Evolutionary conservation across 1,139 yeast species (phyloP), one percentile per base, ranked within the genome.

Genomic region (Suhomyces taliae): DNA sequence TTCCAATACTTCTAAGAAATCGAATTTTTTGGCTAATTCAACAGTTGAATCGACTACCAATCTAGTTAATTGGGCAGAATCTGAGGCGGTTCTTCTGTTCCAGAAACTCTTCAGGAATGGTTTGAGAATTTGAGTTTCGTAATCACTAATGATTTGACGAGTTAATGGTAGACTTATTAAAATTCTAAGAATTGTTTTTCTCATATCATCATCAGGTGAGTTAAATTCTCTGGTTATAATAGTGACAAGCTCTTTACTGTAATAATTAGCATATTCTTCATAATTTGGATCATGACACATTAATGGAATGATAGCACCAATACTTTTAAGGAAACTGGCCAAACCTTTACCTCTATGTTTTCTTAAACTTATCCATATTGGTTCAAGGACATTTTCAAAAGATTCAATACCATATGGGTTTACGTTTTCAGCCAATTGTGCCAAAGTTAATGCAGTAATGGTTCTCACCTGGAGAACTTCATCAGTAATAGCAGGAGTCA

Each of bases 391-490:
- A 8, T 63, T 68, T 54, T 87, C 95, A 64, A 93, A 91, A 0
- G 95, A 82, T 57, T 90, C 97, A 47, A 89, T 86, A 41, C 99
- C 99, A 65, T 87, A 90, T 0, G 99, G 99, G 24, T 81, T 75
- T 1, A 91, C 82, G n/a, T 87, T 85, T 41, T 89, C 95, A 0
- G 98, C 98, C 34, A 93, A 65, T 7, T 85, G 81, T 0, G 95
- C 74, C 1, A 91, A 58, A 0, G 97, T 83, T 33, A 77, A 68
- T 0, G 96, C 96, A 0, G 96, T 75, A 8, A 84, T 76, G 4
- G 80, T 79, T 45, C 95, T 70, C 0, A 90, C 88, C 47, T 81
- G 83, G 14, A 81, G 62, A 45, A 83, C 82, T 45, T 87, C 90
- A 62, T 91, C 98, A 0, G 73, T 69, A n/a, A 93, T 61, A 0